Evolutionary conservation across 768 basidiomycete species (phyloP), one percentile per base, ranked within the genome.

Genomic region (Pleurotus cornucopiae): DNA sequence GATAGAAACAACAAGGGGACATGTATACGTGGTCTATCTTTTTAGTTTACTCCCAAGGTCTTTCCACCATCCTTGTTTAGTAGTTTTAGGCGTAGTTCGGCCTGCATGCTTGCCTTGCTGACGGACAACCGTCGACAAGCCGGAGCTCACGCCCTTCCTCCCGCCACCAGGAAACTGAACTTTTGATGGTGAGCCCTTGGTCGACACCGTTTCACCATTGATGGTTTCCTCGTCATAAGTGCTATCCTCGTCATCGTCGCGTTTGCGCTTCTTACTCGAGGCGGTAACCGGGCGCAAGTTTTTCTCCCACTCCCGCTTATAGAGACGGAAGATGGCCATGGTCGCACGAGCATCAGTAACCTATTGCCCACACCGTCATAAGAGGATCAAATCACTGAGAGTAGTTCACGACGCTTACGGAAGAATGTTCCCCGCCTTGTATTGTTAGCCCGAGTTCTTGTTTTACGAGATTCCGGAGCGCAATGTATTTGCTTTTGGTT

Each of bases 281-380:
- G 47, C 20, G 18, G 54, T 14, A 46, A 38, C 37, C n/a, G 57
- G 43, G 16, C 63, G 65, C 4, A 73, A 67, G 4, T 71, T 68
- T n/a, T 76, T 76, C 61, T 98, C 95, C 92, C 92, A 98, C 46
- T 83, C 78, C 51, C 83, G 84, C 62, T 89, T 86, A 68, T 94
- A 80, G 14, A 95, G 65, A 5, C 94, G 80, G 68, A 89, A 98
- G 39, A 98, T 75, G 0, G 93, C 95, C 93, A 99, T 97, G 0
- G 94, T 91, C 0, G 95, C 96, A 51, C 95, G 81, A 0, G 95
- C 94, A 67, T 98, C 95, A 14, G 83, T 90, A 4, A 98, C 86
- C 95, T 97, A 57, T 20, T 49, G 37, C 39, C 20, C 7, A 9
- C 30, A 30, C 9, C 30, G 1, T 30, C 30, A 30, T 7, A 30